These are phyloP conservation scores for Aspergillus ostianus DNA, from an alignment of 495 filamentous ascomycete species.

Conservation along the genomic window DNA sequence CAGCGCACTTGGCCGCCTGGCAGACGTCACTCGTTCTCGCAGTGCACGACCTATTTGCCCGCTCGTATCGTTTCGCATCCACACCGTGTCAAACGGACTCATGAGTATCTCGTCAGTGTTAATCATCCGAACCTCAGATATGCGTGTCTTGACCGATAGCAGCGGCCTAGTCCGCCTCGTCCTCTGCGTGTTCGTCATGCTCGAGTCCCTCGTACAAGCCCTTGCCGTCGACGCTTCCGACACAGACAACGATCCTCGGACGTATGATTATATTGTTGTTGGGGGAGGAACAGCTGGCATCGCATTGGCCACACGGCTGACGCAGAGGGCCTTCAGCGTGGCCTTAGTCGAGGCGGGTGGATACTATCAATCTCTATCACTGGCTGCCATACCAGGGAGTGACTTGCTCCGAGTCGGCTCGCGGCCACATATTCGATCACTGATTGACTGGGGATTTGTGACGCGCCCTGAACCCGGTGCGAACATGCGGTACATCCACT, in stretches of 20 bases:
- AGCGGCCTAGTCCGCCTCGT: neutral
- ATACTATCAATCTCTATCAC: constrained; percentile 48
- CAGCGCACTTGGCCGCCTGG: too few species aligned
- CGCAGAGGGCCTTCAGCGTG: constrained; percentile 34
- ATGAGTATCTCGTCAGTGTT: too few species aligned
- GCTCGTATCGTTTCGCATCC: too few species aligned
- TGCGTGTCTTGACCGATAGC: neutral
- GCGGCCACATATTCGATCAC: constrained; percentile 21
- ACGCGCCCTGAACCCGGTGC: constrained; percentile 38
- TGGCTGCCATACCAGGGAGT: constrained; percentile 33
- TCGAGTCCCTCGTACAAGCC: neutral
- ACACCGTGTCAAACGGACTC: too few species aligned
- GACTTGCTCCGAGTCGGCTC: constrained; percentile 21
- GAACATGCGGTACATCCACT: constrained; percentile 35
- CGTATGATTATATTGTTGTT: constrained; percentile 48
- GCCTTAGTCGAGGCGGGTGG: constrained; percentile 59
- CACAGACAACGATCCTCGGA: neutral
- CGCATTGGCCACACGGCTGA: constrained; percentile 48
- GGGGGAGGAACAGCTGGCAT: constrained; percentile 57
- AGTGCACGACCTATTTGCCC: too few species aligned
- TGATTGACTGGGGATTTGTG: constrained; percentile 51
- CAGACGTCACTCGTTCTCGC: too few species aligned
- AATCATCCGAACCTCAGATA: neutral
- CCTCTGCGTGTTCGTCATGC: neutral
- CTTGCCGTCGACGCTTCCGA: constrained; percentile 23